Conservation (phyloP, 306 rosid genomes). For the Trifolium dubium region DNA sequence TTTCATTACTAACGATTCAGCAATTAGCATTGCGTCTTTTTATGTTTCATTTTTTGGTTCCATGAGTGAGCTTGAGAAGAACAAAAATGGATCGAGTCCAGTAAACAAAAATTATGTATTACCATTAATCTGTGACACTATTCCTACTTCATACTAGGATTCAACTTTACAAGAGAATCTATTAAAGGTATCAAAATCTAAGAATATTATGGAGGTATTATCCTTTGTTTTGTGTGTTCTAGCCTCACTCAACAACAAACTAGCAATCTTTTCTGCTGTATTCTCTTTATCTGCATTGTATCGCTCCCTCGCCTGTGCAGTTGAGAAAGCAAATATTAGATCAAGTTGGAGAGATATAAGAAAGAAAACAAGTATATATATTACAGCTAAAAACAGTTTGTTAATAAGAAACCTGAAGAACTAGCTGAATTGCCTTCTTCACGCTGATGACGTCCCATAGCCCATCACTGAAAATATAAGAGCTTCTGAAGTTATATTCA, state of each 20-base stretch:
- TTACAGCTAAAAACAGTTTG: background rate
- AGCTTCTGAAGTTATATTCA: slow-evolving; percentile 35
- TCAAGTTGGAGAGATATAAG: background rate
- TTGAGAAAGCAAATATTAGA: slow-evolving; percentile 31
- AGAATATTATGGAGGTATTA: slow-evolving; percentile 86
- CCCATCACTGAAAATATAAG: slow-evolving; percentile 76
- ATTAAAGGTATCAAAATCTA: slow-evolving; percentile 76
- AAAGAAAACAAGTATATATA: background rate
- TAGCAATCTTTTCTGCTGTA: slow-evolving; percentile 80
- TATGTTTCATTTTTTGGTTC: slow-evolving; percentile 22
- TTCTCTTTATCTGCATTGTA: slow-evolving; percentile 51
- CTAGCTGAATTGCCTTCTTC: slow-evolving; percentile 83
- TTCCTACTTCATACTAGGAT: slow-evolving; percentile 58
- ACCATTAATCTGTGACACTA: slow-evolving; percentile 48
- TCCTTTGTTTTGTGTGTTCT: slow-evolving; percentile 93
- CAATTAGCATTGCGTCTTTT: background rate
- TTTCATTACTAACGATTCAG: background rate
- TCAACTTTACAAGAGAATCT: slow-evolving; percentile 78
- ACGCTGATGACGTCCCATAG: slow-evolving; percentile 86
- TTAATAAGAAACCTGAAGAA: slow-evolving; percentile 62
- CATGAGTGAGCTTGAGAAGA: slow-evolving; percentile 30
- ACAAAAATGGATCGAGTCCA: slow-evolving; percentile 19
- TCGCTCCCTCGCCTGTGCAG: slow-evolving; percentile 68
- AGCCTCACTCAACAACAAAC: slow-evolving; percentile 85
- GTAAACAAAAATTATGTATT: slow-evolving; percentile 39